Evolutionary conservation across 2,329 filamentous ascomycete genomes (phyloP), one percentile per base, ranked within the genome.

Genomic region (Colletotrichum godetiae): DNA sequence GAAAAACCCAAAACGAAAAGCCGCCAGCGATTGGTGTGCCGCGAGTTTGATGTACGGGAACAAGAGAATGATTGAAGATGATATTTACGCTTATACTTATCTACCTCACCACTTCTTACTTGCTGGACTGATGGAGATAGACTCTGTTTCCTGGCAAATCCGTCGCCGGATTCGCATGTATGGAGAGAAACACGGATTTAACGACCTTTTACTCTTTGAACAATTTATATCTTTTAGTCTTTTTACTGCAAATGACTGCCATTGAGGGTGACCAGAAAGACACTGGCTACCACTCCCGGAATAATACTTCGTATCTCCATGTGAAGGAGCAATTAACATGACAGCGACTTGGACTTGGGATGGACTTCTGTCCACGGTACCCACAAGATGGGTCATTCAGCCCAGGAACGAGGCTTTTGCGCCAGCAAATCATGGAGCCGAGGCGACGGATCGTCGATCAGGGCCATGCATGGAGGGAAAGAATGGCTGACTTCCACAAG

Each of bases 121-220:
- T 76, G 29, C 76, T 77, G 78, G 77, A 15, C 37, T 55, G 78
- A 80, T 81, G 81, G 79, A 79, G 79, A 82, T 84, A 86, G 83
- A 86, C 76, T 78, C 24, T 31, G 75, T 80, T 78, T 76, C 76
- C 79, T 79, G 79, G 80, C 81, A 80, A 42, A 79, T 84, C 82
- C 80, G 82, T 81, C 82, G 79, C 84, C 81, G 83, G 84, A 84
- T 84, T 77, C 79, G 62, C 59, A 53, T 31, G n/a, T 31, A 42
- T 10, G 60, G 63, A 61, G 56, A 67, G 61, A 70, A 69, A 75
- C 33, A 69, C 52, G 57, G 42, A 49, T 60, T 59, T 59, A 35
- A 60, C 31, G 58, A 62, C 37, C 7, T 2, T 35, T 33, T 49
- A 22, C 6, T 37, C 31, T 33, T 52, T 19, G 27, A 33, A 31